A percentile compares a stretch with the other conserved stretches of the same genome.
Conservation (phyloP, 2,329 filamentous ascomycete species). For the Venturia nashicola region DNA sequence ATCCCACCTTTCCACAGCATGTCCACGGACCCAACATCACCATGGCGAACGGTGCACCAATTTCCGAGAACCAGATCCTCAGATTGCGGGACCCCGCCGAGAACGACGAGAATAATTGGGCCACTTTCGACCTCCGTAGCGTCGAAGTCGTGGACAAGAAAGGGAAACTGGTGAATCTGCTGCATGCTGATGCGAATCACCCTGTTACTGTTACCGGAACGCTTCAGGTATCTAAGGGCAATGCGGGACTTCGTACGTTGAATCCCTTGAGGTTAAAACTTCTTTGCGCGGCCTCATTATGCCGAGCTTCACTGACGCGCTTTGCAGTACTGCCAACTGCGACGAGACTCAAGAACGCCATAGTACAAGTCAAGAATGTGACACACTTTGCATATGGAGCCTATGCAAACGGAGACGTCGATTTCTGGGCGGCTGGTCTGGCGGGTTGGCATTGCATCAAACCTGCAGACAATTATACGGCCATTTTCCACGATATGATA, state of each 20-base stretch:
- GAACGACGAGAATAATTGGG: constrained; percentile 39
- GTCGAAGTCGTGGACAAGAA: constrained; percentile 47
- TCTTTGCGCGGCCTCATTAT: constrained; percentile 7
- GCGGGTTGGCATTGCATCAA: constrained; percentile 58
- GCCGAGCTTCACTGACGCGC: constrained; percentile 4
- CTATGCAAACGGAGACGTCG: constrained; percentile 42
- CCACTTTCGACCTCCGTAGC: constrained; percentile 49
- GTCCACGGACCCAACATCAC: neutral
- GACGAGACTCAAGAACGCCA: constrained; percentile 7
- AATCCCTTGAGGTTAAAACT: neutral
- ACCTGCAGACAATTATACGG: constrained; percentile 44
- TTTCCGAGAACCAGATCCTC: constrained; percentile 26
- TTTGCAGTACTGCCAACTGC: constrained; percentile 11
- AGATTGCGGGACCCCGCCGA: constrained; percentile 27
- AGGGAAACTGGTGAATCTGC: constrained; percentile 40
- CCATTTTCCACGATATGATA: constrained; percentile 46
- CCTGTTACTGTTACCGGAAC: constrained; percentile 51
- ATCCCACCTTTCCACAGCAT: neutral
- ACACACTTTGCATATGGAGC: constrained; percentile 35
- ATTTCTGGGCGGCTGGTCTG: constrained; percentile 53
- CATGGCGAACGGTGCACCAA: constrained; percentile 4
- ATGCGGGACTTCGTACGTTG: constrained; percentile 14
- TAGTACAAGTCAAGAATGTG: constrained; percentile 32
- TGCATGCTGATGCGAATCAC: constrained; percentile 46
- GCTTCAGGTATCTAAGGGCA: constrained; percentile 24